Evolutionary conservation across 495 filamentous ascomycete genomes (phyloP), one percentile per base, ranked within the genome.

Genomic region (Chlorociboria aeruginascens): DNA sequence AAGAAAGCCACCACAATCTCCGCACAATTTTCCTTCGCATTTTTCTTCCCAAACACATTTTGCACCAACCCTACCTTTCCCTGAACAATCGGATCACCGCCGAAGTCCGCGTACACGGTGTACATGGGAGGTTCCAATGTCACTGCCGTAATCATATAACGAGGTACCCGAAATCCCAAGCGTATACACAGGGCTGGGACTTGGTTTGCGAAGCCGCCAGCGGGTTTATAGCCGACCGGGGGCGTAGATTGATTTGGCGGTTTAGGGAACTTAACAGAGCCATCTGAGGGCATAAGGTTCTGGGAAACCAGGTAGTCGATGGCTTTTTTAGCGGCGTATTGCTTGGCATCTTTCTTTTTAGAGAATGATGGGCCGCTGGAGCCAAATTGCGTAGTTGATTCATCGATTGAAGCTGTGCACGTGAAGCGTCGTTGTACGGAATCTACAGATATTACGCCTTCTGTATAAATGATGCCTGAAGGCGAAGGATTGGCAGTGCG

Each of bases 41-140:
- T 67, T 58, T 68, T 71, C 61, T 68, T 66, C 12, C 72, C 72
- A 51, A 50, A 69, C 0, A 73, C 55, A 48, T 66, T 57, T 10
- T 53, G 52, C 20, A 67, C 61, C 49, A 66, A 62, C 8, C 66
- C 69, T 31, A 72, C 54, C 39, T 53, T 50, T 2, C 62, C 62
- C 31, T 50, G 50, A 40, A 66, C 55, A 11, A 43, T 52, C 17
- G 55, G 59, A 14, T 63, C 61, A 28, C 55, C 40, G 8, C 49
- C 46, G 52, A 65, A 64, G 29, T 54, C 45, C n/a, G 63, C 64
- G 30, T 59, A 50, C 4, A 54, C 59, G 33, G 40, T 48, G 10
- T 53, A 48, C 2, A 65, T 38, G 7, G 52, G 54, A 8, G 45
- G 50, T 12, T 51, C 45, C 0, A 32, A 14, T 2, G 42, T 7